phyloP scores from a whole-genome alignment of 2,329 filamentous ascomycete genomes.

The Ophiostoma montium region DNA sequence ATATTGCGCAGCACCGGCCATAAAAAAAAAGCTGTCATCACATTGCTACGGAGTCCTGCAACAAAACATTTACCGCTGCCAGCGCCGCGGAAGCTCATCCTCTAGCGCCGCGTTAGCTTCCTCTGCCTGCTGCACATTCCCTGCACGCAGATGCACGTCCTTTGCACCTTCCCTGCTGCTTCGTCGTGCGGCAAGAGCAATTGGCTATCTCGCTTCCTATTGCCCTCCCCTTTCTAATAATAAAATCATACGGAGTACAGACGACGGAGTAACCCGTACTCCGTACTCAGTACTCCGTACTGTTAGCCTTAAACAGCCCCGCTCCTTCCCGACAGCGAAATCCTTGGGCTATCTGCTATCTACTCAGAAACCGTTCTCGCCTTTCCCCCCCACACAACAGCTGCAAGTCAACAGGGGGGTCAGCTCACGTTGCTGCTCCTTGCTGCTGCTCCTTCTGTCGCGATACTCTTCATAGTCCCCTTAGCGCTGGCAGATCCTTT shows the following conservation, averaged over 20 bases:
- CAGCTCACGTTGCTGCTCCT: neutral
- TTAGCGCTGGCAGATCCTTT: neutral
- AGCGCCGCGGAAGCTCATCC: too few relatives aligned
- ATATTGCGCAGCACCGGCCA: too few relatives aligned
- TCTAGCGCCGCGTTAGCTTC: neutral
- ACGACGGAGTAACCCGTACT: neutral
- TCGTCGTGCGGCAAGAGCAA: neutral
- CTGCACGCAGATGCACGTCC: neutral
- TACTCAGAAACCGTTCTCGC: too few relatives aligned
- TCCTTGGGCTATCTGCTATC: neutral
- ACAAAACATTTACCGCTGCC: too few relatives aligned
- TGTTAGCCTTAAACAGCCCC: neutral
- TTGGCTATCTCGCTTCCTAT: neutral
- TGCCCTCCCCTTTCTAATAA: neutral
- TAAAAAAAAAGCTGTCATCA: too few relatives aligned
- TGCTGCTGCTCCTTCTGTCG: neutral
- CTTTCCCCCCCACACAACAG: too few relatives aligned
- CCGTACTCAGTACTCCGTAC: neutral
- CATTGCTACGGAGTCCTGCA: too few relatives aligned
- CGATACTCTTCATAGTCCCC: neutral
- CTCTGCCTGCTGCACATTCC: neutral
- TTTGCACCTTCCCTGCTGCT: neutral
- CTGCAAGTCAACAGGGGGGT: too few relatives aligned
- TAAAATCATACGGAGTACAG: too few relatives aligned
- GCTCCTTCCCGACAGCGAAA: slow-evolving; percentile 5